Evolutionary conservation across 2,329 filamentous ascomycete genomes (phyloP).

Genomic region (Emmonsia crescens): DNA sequence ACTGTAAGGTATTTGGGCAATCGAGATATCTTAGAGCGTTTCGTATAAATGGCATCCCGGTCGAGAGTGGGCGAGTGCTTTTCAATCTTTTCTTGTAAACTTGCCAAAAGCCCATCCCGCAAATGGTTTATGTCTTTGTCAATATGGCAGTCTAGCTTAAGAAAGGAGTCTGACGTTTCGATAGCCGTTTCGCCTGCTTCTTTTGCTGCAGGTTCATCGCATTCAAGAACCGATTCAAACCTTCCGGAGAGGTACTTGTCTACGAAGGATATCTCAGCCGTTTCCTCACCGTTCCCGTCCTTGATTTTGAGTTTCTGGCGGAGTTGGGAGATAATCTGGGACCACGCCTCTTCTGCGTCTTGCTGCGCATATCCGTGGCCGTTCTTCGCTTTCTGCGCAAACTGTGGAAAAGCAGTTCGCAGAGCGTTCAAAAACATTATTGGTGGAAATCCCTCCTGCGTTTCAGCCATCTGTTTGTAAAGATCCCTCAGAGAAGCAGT

Average conservation of each 20-base stretch:
- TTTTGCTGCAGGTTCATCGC: slow-evolving; percentile 68
- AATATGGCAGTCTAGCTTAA: slow-evolving; percentile 96
- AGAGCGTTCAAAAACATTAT: slow-evolving; percentile 72
- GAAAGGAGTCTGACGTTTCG: slow-evolving; percentile 61
- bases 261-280: slow-evolving; percentile 58
- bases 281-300: slow-evolving; percentile 24
- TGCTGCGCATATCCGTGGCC: slow-evolving; percentile 89
- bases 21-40: slow-evolving; percentile 78
- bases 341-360: slow-evolving; percentile 97
- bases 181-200: slow-evolving; percentile 62
- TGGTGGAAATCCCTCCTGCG: slow-evolving; percentile 76
- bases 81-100: slow-evolving; percentile 78
- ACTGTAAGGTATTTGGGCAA: slow-evolving; percentile 92
- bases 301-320: slow-evolving; percentile 64
- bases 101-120: slow-evolving; percentile 73
- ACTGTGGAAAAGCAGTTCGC: slow-evolving; percentile 74
- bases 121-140: slow-evolving; percentile 78
- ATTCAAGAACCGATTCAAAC: slow-evolving; percentile 68
- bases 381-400: slow-evolving; percentile 75
- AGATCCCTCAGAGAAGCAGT: slow-evolving; percentile 68
- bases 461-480: slow-evolving; percentile 81
- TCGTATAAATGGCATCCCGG: slow-evolving; percentile 75
- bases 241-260: slow-evolving; percentile 82
- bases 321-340: slow-evolving; percentile 79
- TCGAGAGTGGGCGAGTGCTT: slow-evolving; percentile 71